Evolutionary conservation across 345 rosid species (phyloP).

Genomic region (Microcos paniculata): DNA sequence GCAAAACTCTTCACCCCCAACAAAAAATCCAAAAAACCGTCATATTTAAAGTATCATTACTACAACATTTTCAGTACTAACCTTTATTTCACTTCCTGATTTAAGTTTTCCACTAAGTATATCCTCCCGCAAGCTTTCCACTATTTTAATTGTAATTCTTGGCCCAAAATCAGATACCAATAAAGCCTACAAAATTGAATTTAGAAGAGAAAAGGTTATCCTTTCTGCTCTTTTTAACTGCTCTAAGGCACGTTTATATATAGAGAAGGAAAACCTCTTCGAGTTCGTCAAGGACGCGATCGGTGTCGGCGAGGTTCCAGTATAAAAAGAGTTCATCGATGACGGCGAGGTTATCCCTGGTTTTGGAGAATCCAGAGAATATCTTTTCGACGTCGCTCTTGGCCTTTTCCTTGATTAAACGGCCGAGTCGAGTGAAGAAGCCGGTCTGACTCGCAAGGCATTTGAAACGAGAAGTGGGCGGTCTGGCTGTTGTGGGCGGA

Average conservation of each 20-base stretch:
- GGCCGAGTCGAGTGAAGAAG: conserved; percentile 84
- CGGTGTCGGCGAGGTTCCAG: conserved; percentile 95
- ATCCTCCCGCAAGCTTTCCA: conserved; percentile 80
- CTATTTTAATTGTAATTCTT: conserved; percentile 78
- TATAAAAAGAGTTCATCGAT: conserved; percentile 88
- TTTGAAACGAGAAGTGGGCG: conserved; percentile 34
- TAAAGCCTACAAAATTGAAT: conserved; percentile 45
- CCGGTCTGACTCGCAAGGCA: conserved; percentile 81
- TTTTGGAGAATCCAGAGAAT: conserved; percentile 88
- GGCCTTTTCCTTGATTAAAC: conserved; percentile 88
- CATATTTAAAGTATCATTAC: background rate
- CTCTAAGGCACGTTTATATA: background rate
- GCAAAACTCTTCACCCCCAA: background rate
- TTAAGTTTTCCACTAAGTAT: conserved; percentile 80
- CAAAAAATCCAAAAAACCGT: background rate
- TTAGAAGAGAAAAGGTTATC: background rate
- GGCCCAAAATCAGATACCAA: conserved; percentile 98
- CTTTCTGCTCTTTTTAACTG: background rate
- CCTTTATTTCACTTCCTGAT: conserved; percentile 94
- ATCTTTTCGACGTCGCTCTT: conserved; percentile 91
- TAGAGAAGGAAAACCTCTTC: conserved; percentile 62
- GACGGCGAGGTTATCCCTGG: conserved; percentile 88
- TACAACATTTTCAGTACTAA: conserved; percentile 1
- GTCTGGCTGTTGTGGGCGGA: conserved; percentile 14
- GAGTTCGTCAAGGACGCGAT: conserved; percentile 86